A percentile compares a stretch with the other conserved stretches of the same genome.
Evolutionary conservation across 2,329 filamentous ascomycete species (phyloP).

Genomic region (Diaporthe vexans): DNA sequence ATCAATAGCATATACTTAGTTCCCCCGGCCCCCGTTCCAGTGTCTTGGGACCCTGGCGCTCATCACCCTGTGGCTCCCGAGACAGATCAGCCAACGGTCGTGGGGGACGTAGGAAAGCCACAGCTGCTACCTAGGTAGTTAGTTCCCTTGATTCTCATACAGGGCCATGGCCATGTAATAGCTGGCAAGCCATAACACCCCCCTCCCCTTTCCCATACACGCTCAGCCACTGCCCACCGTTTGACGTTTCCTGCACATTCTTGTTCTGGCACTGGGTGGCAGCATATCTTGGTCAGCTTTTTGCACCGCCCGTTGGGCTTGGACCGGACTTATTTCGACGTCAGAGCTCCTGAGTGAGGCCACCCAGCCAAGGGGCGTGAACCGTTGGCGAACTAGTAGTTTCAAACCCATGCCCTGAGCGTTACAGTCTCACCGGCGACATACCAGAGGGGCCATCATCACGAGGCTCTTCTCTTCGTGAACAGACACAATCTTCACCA

Average conservation of each 20-base stretch:
- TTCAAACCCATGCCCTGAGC: constrained; percentile 32
- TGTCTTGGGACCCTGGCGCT: constrained; percentile 27
- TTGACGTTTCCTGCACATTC: not conserved
- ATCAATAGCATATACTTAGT: not conserved
- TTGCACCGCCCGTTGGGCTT: not conserved
- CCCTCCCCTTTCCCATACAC: constrained; percentile 1
- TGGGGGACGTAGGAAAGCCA: constrained; percentile 13
- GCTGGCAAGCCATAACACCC: not conserved
- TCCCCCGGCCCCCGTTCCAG: not conserved
- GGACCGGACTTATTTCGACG: not conserved
- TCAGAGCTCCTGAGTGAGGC: constrained; percentile 30
- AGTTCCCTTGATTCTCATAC: constrained; percentile 1
- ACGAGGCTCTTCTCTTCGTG: constrained; percentile 10
- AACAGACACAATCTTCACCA: not conserved
- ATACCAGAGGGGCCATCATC: not conserved
- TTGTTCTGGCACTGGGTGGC: not conserved
- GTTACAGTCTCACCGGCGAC: constrained; percentile 4
- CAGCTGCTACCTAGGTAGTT: too few species aligned
- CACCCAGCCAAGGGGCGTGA: constrained; percentile 22
- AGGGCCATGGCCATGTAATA: not conserved
- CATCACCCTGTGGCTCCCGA: constrained; percentile 33
- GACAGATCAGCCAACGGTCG: constrained; percentile 27
- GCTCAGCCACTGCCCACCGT: constrained; percentile 26
- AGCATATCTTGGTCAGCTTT: constrained; percentile 9
- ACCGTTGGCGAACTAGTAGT: constrained; percentile 12